Evolutionary conservation across 164 flowering plant species (phyloP).

Genomic region (Euptelea pleiosperma): DNA sequence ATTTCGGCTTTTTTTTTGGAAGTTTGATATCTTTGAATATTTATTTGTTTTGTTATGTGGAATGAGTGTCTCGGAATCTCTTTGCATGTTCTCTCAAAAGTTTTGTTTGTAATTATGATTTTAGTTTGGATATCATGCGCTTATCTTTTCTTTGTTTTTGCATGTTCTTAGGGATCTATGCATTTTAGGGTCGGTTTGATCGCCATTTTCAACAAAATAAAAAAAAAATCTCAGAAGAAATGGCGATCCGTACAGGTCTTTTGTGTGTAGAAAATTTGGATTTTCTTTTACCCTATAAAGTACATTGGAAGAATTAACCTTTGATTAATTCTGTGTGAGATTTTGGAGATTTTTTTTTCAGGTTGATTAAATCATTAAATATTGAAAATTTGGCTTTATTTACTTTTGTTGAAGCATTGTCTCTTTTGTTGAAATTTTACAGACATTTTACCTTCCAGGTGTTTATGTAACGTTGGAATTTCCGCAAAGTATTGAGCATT

Average conservation of each 20-base stretch:
- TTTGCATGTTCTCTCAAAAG: not conserved
- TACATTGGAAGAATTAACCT: not conserved
- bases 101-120: not conserved
- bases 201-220: not conserved
- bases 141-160: slow-evolving; percentile 1
- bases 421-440: too few species aligned
- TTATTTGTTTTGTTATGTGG: not conserved
- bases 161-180: not conserved
- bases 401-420: not conserved
- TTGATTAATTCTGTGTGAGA: not conserved
- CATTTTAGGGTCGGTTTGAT: not conserved
- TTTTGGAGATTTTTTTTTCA: not conserved
- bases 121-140: not conserved
- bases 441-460: too few species aligned
- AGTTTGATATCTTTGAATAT: too few species aligned
- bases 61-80: not conserved
- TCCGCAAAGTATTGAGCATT: too few species aligned
- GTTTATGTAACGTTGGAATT: too few species aligned
- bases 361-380: not conserved
- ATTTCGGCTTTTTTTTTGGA: too few species aligned
- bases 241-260: too few species aligned
- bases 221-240: too few species aligned
- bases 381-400: too few species aligned
- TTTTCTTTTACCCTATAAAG: not conserved
- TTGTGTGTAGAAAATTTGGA: not conserved